phyloP scores from a whole-genome alignment of 768 basidiomycete species.

The Mycena olivaceomarginata region DNA sequence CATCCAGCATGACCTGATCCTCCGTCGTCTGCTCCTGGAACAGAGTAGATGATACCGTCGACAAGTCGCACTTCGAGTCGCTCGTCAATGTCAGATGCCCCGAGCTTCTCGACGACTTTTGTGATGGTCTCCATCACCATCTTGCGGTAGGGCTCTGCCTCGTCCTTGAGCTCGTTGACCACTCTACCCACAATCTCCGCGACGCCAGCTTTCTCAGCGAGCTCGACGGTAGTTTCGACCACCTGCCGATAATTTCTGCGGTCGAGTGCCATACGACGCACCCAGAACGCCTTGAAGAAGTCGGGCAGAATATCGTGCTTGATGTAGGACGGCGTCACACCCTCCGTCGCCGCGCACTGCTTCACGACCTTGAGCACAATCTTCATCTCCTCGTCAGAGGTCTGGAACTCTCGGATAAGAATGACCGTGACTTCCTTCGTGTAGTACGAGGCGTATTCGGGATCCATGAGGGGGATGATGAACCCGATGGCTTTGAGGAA shows the following conservation, averaged over 20 bases:
- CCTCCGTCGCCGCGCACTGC: conserved; percentile 98
- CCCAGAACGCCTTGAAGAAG: conserved; percentile 99
- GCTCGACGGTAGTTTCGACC: conserved; percentile 98
- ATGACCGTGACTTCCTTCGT: conserved; percentile 98
- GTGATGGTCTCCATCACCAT: conserved; percentile 99
- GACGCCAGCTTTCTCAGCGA: conserved; percentile 97
- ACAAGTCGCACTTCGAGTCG: conserved; percentile 95
- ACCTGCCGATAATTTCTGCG: conserved; percentile 97
- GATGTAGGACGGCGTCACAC: conserved; percentile 96
- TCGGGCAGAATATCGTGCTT: conserved; percentile 98
- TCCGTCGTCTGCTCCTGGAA: conserved; percentile 99
- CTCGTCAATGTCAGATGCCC: conserved; percentile 99
- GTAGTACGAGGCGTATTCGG: conserved; percentile 99
- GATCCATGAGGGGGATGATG: conserved; percentile 99
- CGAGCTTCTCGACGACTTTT: conserved; percentile 93
- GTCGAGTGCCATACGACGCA: conserved; percentile 97
- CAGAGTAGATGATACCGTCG: conserved; percentile 98
- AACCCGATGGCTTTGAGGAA: conserved; percentile 99
- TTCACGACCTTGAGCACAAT: conserved; percentile 99
- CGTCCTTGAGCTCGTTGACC: conserved; percentile 94
- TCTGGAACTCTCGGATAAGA: conserved; percentile 98
- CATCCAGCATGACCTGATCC: conserved; percentile 99
- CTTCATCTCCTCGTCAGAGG: conserved; percentile 99
- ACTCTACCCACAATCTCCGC: conserved; percentile 95
- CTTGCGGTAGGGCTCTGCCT: conserved; percentile 94